phyloP scores from a whole-genome alignment of 768 basidiomycete species.

The Fistulinella prunicolor region DNA sequence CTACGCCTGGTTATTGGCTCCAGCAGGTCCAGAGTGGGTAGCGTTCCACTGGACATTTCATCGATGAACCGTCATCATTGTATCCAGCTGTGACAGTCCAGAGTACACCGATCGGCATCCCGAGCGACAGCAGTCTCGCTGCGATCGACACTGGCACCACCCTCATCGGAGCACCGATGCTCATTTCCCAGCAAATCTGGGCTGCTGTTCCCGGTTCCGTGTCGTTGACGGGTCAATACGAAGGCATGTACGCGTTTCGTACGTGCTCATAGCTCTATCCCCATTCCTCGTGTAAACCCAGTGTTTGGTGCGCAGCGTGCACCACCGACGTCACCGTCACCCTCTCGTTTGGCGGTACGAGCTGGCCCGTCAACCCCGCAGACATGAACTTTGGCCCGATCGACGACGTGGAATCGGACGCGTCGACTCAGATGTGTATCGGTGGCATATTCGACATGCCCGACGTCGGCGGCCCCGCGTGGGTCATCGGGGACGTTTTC shows the following conservation, averaged over 20 bases:
- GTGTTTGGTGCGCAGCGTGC: slow-evolving; percentile 54
- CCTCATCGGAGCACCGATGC: slow-evolving; percentile 77
- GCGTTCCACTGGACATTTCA: neutral
- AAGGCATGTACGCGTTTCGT: slow-evolving; percentile 79
- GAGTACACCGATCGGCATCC: slow-evolving; percentile 42
- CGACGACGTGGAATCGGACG: neutral
- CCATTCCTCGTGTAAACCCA: slow-evolving; percentile 1
- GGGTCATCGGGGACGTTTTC: slow-evolving; percentile 73
- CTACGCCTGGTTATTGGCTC: slow-evolving; percentile 52
- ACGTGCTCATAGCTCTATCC: slow-evolving; percentile 25
- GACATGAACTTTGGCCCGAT: slow-evolving; percentile 79
- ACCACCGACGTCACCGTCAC: slow-evolving; percentile 48
- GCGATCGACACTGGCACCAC: slow-evolving; percentile 95
- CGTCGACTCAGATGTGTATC: slow-evolving; percentile 39
- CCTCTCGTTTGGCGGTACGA: slow-evolving; percentile 70
- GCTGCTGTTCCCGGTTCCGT: slow-evolving; percentile 54
- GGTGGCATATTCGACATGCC: slow-evolving; percentile 68
- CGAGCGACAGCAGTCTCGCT: slow-evolving; percentile 42
- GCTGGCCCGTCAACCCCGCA: slow-evolving; percentile 66
- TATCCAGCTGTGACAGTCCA: slow-evolving; percentile 55
- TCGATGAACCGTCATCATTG: neutral
- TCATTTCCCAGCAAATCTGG: slow-evolving; percentile 61
- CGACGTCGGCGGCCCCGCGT: slow-evolving; percentile 48
- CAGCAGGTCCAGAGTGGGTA: slow-evolving; percentile 49
- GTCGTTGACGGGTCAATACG: slow-evolving; percentile 40